Base-by-base conservation (phyloP, 306 rosid species). In the Macrotyloma uniflorum region DNA sequence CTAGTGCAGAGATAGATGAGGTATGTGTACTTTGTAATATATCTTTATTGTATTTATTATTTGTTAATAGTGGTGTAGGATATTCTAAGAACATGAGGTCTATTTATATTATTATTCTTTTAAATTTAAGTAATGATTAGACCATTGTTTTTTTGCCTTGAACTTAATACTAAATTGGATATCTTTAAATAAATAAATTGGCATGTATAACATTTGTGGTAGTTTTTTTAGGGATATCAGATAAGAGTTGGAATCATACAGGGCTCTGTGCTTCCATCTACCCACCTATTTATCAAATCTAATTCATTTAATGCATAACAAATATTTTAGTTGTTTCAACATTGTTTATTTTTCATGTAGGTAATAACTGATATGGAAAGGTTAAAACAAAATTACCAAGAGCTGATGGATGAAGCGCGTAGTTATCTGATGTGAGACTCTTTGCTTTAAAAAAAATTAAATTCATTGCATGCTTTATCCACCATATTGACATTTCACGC, bases 1-100 rank as follows among this genome's bases (percentile, higher is more conserved):
- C 93, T 51, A 95, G 97, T 80, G 98, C 97, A 61, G 97, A 91
- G 89, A 95, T 95, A 79, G 98, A 93, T 78, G 97, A 92, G 99
- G 99, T 91, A 81, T 74, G 71, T 70, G 23, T 38, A 3, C 22
- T 70, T 72, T 72, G 38, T 33, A 3, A 28, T 51, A 6, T 65
- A 72, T 63, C 68, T 33, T 76, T 26, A 14, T 36, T 69, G 22
- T 57, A 58, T 33, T 71, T 71, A 30, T 67, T 70, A 67, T 69
- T 22, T 50, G 24, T 70, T 46, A 24, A 24, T 45, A 35, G 76
- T 66, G 62, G 11, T 22, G 19, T 65, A 50, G 40, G 43, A 20
- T 49, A 16, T 47, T 26, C 26, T 63, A 16, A 46, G 61, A 74
- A 58, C 30, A 18, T 38, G 51, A 66, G 45, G 58, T 72, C 26